These are phyloP conservation scores for Alternaria arborescens DNA, from an alignment of 2,329 filamentous ascomycete species.

Conservation along the genomic window DNA sequence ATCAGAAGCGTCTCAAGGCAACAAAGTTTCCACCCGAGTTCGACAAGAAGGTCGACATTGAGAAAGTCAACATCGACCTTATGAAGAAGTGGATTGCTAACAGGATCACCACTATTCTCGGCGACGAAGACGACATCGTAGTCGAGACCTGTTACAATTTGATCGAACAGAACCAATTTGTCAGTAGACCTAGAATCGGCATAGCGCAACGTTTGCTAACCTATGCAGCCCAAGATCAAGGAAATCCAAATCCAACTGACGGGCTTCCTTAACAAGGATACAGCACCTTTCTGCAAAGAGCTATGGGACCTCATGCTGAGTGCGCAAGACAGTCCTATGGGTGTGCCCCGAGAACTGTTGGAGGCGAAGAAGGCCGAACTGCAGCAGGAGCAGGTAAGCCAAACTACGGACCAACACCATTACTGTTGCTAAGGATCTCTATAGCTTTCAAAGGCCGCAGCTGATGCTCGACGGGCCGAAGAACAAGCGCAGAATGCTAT, in stretches of 20 bases:
- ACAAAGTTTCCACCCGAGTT: conserved; percentile 96
- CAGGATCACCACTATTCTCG: conserved; percentile 85
- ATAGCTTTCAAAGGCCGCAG: conserved; percentile 84
- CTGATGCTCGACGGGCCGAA: conserved; percentile 76
- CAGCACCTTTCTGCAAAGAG: conserved; percentile 87
- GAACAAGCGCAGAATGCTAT: conserved; percentile 70
- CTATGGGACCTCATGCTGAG: conserved; percentile 92
- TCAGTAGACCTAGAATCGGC: conserved; percentile 58
- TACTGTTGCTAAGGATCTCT: conserved; percentile 27
- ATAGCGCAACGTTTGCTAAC: conserved; percentile 19
- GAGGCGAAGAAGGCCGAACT: conserved; percentile 97
- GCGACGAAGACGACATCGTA: conserved; percentile 94
- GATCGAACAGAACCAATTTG: conserved; percentile 77
- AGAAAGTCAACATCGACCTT: conserved; percentile 94
- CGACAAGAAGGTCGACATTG: conserved; percentile 94
- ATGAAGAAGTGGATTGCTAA: conserved; percentile 99
- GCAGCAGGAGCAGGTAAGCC: conserved; percentile 86
- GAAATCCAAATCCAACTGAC: conserved; percentile 92
- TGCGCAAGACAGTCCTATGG: conserved; percentile 85
- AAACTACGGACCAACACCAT: neutral
- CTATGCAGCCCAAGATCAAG: conserved; percentile 87
- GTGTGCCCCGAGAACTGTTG: conserved; percentile 90
- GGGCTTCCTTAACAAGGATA: conserved; percentile 94
- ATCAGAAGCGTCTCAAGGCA: conserved; percentile 86
- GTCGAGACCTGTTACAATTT: conserved; percentile 81